Evolutionary conservation across 2,329 filamentous ascomycete genomes (phyloP).

Genomic region (Parastagonospora nodorum): DNA sequence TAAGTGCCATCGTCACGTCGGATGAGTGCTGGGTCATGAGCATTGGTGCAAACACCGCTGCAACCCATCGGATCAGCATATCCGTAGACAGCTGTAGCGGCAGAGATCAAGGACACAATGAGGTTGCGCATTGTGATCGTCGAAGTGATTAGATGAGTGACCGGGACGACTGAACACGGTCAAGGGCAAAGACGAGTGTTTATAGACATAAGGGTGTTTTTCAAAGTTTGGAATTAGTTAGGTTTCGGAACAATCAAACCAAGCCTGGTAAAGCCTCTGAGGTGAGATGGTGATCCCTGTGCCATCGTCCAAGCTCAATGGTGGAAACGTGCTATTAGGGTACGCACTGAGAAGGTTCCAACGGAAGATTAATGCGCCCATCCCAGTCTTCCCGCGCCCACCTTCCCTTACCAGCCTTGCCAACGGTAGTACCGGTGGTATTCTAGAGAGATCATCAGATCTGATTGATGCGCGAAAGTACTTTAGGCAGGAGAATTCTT

Average conservation of each 20-base stretch:
- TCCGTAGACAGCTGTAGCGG: conserved; percentile 28
- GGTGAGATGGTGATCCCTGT: background rate
- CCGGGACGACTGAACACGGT: background rate
- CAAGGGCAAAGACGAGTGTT: background rate
- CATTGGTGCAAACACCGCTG: conserved; percentile 50
- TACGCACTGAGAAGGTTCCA: background rate
- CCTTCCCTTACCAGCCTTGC: background rate
- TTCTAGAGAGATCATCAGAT: too few relatives aligned
- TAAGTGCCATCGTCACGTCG: conserved; percentile 56
- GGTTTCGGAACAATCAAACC: background rate
- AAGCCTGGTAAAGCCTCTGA: background rate
- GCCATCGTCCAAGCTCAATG: background rate
- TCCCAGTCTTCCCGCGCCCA: background rate
- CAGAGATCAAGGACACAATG: conserved; percentile 21
- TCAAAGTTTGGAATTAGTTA: background rate
- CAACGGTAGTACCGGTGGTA: too few relatives aligned
- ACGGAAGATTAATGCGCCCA: background rate
- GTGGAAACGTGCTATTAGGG: background rate
- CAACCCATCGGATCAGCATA: conserved; percentile 50
- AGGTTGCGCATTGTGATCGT: conserved; percentile 25
- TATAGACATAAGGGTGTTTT: background rate
- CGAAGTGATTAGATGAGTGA: background rate
- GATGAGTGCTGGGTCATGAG: conserved; percentile 58
- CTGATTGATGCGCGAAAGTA: too few relatives aligned
- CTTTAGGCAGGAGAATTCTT: too few relatives aligned